Evolutionary conservation across 2,329 filamentous ascomycete genomes (phyloP), one percentile per base, ranked within the genome.

Genomic region (Albophoma yamanashiensis): DNA sequence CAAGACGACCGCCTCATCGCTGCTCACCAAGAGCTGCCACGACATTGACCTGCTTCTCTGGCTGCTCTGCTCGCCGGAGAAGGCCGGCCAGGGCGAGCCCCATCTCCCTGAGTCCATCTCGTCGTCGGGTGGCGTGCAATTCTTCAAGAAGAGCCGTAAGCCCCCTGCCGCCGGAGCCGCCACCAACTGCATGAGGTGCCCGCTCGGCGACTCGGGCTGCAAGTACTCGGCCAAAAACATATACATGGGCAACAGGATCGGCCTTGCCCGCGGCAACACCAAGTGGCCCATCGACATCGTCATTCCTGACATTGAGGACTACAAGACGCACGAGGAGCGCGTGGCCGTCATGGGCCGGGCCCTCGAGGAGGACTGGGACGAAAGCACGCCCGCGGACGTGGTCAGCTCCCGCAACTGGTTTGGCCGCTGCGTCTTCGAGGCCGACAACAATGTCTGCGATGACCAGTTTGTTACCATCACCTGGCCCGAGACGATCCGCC

Each of bases 11-110:
- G 92, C 83, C 31, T 93, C 87, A 8, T 93, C 89, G 1, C 79
- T 99, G 1, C 80, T 99, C 38, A 96, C 93, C 3, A 99, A 97
- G 75, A 95, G 91, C 61, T 97, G 94, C 67, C 94, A 99, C 68
- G 94, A 99, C 67, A 89, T 99, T 57, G 94, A 99, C 70, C 85
- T 97, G 60, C 76, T 97, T 5, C 78, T 97, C 20, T 99, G 94
- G 94, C 77, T 97, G 55, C 81, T 97, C 14, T 93, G 88, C 69
- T 91, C 89, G 0, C 89, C 91, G 0, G 70, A 71, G 17, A 75
- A 73, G 59, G 71, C 77, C 0, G 75, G 77, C 15, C 67, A 73
- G 1, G 73, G 73, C 9, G 71, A 74, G 17, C 82, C 88, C 0
- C 92, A 97, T 71, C 78, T 93, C 0, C 93, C 93, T 0, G 80